Evolutionary conservation across 2,329 filamentous ascomycete genomes (phyloP), one percentile per base, ranked within the genome.

Genomic region (Beauveria pseudobassiana): DNA sequence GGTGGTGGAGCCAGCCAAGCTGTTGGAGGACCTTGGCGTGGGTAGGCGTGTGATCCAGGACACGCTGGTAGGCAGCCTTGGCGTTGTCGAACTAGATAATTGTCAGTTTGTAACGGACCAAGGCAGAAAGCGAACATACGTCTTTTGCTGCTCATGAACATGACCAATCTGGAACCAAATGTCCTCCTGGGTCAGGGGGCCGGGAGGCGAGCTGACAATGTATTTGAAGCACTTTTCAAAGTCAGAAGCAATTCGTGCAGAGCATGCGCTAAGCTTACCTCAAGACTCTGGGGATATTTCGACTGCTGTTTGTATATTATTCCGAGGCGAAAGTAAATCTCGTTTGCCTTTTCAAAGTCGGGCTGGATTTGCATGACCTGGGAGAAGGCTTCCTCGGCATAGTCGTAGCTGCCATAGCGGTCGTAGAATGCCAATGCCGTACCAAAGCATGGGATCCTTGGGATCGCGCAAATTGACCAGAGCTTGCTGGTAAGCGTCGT

Each of bases 161-260:
- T 99, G 95, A 28, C 95, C 95, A 71, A 99, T 98, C 75, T 99
- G 95, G 79, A 99, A 99, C 93, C 93, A 98, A 64, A 99, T 99
- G 69, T 99, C 95, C 74, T 98, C 93, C 74, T 98, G 93, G 0
- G 93, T 97, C 68, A 99, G 76, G 2, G 95, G 95, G 4, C 91
- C 87, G 3, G 95, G 95, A 30, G 95, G 93, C 59, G 96, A 93
- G 67, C 85, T 89, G 65, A 98, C 93, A 67, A 99, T 99, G 73
- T 96, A 98, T 76, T 95, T 95, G 80, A 99, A 99, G 80, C 95
- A 98, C 91, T 97, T 63, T 18, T 30, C 4, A 3, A 14, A 8
- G 50, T 61, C 28, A 54, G 50, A 54, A 28, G 6, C 20, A 16
- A 54, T 54, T 18, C 8, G 12, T 1, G 28, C 24, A n/a, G 48